phyloP scores from a whole-genome alignment of 306 rosid genomes.

The Albizia julibrissin region DNA sequence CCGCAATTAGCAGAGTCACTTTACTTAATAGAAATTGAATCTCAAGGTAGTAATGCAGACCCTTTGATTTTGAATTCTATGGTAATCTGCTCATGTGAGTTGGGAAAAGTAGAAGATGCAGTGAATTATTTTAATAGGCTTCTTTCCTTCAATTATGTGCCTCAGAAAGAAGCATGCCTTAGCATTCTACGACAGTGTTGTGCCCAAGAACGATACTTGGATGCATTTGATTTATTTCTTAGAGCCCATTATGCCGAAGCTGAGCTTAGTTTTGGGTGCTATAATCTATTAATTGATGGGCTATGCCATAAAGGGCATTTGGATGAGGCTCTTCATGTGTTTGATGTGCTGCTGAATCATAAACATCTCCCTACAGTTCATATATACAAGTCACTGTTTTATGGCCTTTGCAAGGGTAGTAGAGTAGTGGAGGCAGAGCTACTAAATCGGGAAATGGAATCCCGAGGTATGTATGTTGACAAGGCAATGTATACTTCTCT shows the following conservation, averaged over 20 bases:
- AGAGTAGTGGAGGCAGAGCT: slow-evolving; percentile 46
- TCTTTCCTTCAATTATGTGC: slow-evolving; percentile 30
- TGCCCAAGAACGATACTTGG: slow-evolving; percentile 35
- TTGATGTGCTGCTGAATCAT: slow-evolving; percentile 38
- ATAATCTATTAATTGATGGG: slow-evolving; percentile 43
- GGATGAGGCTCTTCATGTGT: slow-evolving; percentile 49
- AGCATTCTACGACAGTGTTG: slow-evolving; percentile 36
- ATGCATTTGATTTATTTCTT: slow-evolving; percentile 41
- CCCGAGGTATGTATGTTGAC: slow-evolving; percentile 42
- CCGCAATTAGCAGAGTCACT: slow-evolving; percentile 47
- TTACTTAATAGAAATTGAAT: slow-evolving; percentile 19
- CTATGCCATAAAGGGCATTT: slow-evolving; percentile 42
- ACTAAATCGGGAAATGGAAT: slow-evolving; percentile 46
- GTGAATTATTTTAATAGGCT: slow-evolving; percentile 35
- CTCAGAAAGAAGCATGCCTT: slow-evolving; percentile 37
- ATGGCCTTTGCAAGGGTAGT: slow-evolving; percentile 49
- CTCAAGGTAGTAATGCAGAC: slow-evolving; percentile 35
- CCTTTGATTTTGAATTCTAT: slow-evolving; percentile 39
- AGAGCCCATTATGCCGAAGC: slow-evolving; percentile 31
- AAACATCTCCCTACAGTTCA: slow-evolving; percentile 40
- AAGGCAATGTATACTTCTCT: slow-evolving; percentile 51
- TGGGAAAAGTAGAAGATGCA: slow-evolving; percentile 51
- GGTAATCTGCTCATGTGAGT: slow-evolving; percentile 43
- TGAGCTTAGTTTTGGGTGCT: slow-evolving; percentile 34
- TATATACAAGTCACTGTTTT: slow-evolving; percentile 45